Evolutionary conservation across 2,329 filamentous ascomycete species (phyloP).

Genomic region (Neofusicoccum sp.): DNA sequence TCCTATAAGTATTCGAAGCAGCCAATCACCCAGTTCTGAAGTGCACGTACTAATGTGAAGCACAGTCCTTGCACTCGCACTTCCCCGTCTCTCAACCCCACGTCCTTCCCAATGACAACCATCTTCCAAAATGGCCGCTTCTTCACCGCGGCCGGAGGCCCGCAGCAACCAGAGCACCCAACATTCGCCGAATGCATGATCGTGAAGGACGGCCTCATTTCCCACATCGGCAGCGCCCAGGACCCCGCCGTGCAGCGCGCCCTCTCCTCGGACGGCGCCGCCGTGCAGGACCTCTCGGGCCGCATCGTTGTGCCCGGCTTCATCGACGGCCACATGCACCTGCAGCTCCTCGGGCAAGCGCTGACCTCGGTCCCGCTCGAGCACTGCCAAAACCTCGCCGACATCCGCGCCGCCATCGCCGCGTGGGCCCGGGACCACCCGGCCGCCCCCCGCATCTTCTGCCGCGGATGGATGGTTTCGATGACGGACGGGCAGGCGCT

Average conservation of each 20-base stretch:
- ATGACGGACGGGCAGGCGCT: conserved; percentile 57
- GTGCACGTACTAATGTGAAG: too few species aligned
- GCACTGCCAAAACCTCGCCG: conserved; percentile 49
- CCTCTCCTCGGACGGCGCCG: conserved; percentile 25
- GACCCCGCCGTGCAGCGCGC: conserved; percentile 32
- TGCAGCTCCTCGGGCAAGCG: conserved; percentile 58
- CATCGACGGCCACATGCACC: conserved; percentile 62
- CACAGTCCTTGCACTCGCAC: too few species aligned
- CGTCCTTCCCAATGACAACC: conserved; percentile 1
- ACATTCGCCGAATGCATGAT: conserved; percentile 42
- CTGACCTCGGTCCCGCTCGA: conserved; percentile 55
- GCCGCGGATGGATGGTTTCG: conserved; percentile 59
- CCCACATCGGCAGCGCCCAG: conserved; percentile 40
- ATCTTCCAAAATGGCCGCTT: conserved; percentile 40
- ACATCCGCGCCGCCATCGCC: conserved; percentile 53
- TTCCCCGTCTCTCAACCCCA: too few species aligned
- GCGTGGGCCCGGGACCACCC: conserved; percentile 51
- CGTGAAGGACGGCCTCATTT: conserved; percentile 43
- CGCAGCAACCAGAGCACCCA: conserved; percentile 11
- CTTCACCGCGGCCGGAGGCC: conserved; percentile 24
- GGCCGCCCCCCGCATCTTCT: conserved; percentile 51
- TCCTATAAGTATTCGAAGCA: too few species aligned
- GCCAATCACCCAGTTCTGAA: too few species aligned
- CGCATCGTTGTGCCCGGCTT: conserved; percentile 56
- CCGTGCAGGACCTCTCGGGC: conserved; percentile 40